Conservation (phyloP, 2,329 filamentous ascomycete genomes). For the Ascosphaera aggregata region DNA sequence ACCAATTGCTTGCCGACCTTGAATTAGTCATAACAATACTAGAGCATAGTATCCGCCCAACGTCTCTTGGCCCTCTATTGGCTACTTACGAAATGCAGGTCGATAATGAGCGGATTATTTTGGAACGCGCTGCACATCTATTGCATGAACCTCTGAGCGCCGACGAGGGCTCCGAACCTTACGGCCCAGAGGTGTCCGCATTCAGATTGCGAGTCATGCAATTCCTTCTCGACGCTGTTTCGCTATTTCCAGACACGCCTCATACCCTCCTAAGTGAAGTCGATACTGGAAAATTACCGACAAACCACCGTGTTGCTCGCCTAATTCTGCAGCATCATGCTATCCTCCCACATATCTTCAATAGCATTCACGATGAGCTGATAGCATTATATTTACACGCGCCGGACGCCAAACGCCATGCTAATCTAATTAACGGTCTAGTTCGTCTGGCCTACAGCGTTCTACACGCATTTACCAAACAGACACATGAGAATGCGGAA, state of each 20-base stretch:
- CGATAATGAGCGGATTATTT: conserved; percentile 22
- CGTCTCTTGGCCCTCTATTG: conserved; percentile 27
- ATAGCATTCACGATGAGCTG: conserved; percentile 51
- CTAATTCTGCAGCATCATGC: conserved; percentile 45
- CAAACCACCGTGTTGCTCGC: conserved; percentile 30
- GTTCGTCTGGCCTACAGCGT: conserved; percentile 39
- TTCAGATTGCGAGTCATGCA: too few species aligned
- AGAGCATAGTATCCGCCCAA: conserved; percentile 27
- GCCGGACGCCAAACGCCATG: conserved; percentile 22
- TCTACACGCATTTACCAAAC: conserved; percentile 34
- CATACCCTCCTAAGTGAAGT: too few species aligned
- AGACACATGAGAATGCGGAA: too few species aligned
- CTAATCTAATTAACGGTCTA: conserved; percentile 32
- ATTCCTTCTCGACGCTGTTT: too few species aligned
- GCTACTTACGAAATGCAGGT: conserved; percentile 16
- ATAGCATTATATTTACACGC: conserved; percentile 31
- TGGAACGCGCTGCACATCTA: conserved; percentile 33
- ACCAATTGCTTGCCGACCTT: conserved; percentile 33
- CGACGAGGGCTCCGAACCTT: conserved; percentile 20
- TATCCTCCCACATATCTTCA: conserved; percentile 51
- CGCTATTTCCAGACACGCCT: too few species aligned
- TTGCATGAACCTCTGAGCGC: conserved; percentile 29
- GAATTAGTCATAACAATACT: conserved; percentile 30
- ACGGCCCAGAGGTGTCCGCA: too few species aligned
- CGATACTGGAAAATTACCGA: too few species aligned